A percentile compares a stretch with the other conserved stretches of the same genome.
Conservation (phyloP, 345 rosid species). For the Gossypium stocksii region DNA sequence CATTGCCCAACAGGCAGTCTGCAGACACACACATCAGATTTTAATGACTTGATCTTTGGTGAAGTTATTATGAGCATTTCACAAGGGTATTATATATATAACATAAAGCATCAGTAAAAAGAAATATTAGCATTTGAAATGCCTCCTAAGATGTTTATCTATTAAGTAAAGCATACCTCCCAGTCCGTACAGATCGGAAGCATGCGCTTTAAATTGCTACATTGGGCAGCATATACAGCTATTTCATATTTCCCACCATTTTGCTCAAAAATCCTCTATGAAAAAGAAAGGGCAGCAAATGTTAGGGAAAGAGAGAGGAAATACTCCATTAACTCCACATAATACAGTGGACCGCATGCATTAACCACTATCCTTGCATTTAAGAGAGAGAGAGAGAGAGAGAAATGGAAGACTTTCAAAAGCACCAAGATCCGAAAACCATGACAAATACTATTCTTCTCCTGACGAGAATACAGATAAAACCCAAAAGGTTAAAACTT, state of each 20-base stretch:
- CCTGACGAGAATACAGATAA: background rate
- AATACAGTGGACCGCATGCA: background rate
- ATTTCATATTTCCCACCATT: slow-evolving; percentile 79
- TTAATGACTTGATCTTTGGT: background rate
- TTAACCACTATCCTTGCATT: slow-evolving; percentile 5
- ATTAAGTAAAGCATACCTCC: slow-evolving; percentile 58
- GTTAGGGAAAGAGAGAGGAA: slow-evolving; percentile 10
- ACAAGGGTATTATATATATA: background rate
- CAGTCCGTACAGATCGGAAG: slow-evolving; percentile 89
- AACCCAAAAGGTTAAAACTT: background rate
- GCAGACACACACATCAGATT: slow-evolving; percentile 21
- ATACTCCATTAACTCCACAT: slow-evolving; percentile 13
- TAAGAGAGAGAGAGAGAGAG: background rate
- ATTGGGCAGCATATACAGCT: slow-evolving; percentile 82
- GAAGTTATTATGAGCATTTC: background rate
- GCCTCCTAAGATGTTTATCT: slow-evolving; percentile 10
- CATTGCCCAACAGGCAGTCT: slow-evolving; percentile 99
- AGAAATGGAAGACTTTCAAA: background rate
- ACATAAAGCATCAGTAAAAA: background rate
- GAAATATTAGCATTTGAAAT: background rate
- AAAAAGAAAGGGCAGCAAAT: slow-evolving; percentile 4
- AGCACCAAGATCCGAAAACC: background rate
- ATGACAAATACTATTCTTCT: background rate
- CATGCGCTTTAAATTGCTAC: slow-evolving; percentile 84
- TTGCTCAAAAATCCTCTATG: slow-evolving; percentile 82